Evolutionary conservation across 2,329 filamentous ascomycete genomes (phyloP).

Genomic region (Cytospora chrysosperma): DNA sequence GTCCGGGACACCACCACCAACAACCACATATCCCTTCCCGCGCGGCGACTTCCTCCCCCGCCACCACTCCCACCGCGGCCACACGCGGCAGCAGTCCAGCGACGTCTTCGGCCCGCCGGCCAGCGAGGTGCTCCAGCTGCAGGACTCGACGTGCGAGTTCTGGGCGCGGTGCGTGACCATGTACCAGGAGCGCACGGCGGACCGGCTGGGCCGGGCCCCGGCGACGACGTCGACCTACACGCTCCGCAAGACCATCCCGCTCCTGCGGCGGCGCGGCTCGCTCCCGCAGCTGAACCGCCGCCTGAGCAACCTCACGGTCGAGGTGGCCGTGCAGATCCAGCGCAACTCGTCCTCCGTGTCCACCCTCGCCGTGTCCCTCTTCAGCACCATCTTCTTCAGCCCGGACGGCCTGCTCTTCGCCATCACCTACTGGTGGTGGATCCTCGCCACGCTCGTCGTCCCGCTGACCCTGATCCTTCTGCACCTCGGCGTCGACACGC

Average conservation of each 20-base stretch:
- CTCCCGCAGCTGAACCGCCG: conserved; percentile 22
- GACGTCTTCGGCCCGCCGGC: conserved; percentile 22
- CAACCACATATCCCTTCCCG: not conserved
- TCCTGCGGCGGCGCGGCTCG: conserved; percentile 17
- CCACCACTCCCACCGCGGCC: conserved; percentile 2
- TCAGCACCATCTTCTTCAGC: conserved; percentile 25
- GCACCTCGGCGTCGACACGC: conserved; percentile 23
- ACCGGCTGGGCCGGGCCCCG: conserved; percentile 16
- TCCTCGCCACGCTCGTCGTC: conserved; percentile 20
- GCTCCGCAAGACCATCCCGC: conserved; percentile 23
- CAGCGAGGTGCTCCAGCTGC: conserved; percentile 21
- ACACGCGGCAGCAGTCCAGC: conserved; percentile 23
- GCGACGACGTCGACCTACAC: conserved; percentile 13
- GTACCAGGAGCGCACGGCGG: conserved; percentile 21
- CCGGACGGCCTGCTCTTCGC: conserved; percentile 23
- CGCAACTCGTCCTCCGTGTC: conserved; percentile 21
- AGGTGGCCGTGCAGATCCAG: conserved; percentile 22
- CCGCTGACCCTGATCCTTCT: conserved; percentile 21
- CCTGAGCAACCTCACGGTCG: conserved; percentile 23
- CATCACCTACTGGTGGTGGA: conserved; percentile 25
- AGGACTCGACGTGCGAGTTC: conserved; percentile 24
- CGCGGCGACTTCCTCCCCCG: not conserved
- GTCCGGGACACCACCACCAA: not conserved
- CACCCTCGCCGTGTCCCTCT: conserved; percentile 21
- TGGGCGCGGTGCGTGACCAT: conserved; percentile 23